Conservation (phyloP, 495 filamentous ascomycete genomes). For the Tetracladium marchalianum region DNA sequence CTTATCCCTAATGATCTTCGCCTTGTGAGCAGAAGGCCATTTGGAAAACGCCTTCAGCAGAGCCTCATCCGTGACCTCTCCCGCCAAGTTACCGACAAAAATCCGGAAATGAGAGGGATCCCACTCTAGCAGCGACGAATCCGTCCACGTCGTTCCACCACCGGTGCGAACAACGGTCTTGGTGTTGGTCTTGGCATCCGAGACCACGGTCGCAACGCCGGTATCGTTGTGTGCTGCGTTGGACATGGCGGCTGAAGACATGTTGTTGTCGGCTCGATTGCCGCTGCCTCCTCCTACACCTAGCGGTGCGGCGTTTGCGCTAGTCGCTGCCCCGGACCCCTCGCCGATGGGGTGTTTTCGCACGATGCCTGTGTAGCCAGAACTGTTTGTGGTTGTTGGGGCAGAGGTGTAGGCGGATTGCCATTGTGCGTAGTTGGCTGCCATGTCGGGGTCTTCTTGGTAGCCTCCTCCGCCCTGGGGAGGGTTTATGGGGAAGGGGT, state of each 20-base stretch:
- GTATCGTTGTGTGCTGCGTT: conserved; percentile 31
- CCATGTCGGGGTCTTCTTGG: conserved; percentile 69
- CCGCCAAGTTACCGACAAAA: conserved; percentile 95
- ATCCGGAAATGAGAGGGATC: conserved; percentile 90
- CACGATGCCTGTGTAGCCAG: conserved; percentile 13
- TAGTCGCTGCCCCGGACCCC: conserved; percentile 21
- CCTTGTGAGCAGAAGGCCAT: conserved; percentile 83
- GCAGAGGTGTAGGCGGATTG: conserved; percentile 73
- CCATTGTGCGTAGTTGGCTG: conserved; percentile 93
- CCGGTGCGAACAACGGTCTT: conserved; percentile 79
- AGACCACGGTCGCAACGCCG: conserved; percentile 32
- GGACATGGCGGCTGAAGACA: conserved; percentile 25
- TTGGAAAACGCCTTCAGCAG: conserved; percentile 85
- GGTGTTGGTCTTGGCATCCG: conserved; percentile 34
- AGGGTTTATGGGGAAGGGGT: conserved; percentile 56
- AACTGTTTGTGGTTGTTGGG: conserved; percentile 32
- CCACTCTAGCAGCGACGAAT: conserved; percentile 84
- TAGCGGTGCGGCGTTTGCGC: conserved; percentile 37
- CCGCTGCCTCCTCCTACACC: too few relatives aligned
- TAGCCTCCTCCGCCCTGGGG: conserved; percentile 36
- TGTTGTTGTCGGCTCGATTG: conserved; percentile 19
- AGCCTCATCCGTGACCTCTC: conserved; percentile 94
- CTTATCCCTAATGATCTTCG: conserved; percentile 93
- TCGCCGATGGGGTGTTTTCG: conserved; percentile 12
- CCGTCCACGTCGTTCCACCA: conserved; percentile 84